Evolutionary conservation across 805 yeast genomes (phyloP).

Genomic region (Metschnikowia drakensbergensis): DNA sequence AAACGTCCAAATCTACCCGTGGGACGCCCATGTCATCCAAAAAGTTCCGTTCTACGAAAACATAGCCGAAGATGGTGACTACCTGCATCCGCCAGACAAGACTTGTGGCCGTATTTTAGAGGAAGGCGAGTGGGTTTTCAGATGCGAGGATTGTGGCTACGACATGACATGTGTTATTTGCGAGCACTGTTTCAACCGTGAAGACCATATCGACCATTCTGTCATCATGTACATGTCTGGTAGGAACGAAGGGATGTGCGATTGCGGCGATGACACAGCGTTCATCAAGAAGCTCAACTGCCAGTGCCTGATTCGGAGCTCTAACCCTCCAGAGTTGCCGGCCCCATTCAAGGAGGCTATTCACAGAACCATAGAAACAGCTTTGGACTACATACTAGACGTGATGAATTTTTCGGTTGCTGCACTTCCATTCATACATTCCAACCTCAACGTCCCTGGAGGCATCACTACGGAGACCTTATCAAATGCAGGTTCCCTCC

Average conservation of each 20-base stretch:
- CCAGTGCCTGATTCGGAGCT: conserved; percentile 27
- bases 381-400: conserved; percentile 42
- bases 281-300: conserved; percentile 56
- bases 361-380: conserved; percentile 27
- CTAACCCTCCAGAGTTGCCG: conserved; percentile 6
- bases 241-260: conserved; percentile 54
- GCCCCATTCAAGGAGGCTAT: conserved; percentile 19
- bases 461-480: conserved; percentile 23
- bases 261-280: conserved; percentile 69
- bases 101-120: conserved; percentile 66
- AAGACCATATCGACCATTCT: conserved; percentile 65
- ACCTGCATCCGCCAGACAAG: conserved; percentile 51
- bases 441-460: conserved; percentile 23
- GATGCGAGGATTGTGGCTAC: conserved; percentile 72
- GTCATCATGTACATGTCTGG: conserved; percentile 50
- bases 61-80: conserved; percentile 3
- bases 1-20: neutral
- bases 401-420: conserved; percentile 37
- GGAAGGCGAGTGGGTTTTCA: conserved; percentile 61
- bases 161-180: conserved; percentile 80
- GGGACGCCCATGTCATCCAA: conserved; percentile 1
- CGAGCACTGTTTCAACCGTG: conserved; percentile 63
- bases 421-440: conserved; percentile 40
- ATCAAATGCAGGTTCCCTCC: conserved; percentile 33
- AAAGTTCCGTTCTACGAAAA: conserved; percentile 10